Evolutionary conservation across 495 filamentous ascomycete species (phyloP).

Genomic region (Podospora anserina): DNA sequence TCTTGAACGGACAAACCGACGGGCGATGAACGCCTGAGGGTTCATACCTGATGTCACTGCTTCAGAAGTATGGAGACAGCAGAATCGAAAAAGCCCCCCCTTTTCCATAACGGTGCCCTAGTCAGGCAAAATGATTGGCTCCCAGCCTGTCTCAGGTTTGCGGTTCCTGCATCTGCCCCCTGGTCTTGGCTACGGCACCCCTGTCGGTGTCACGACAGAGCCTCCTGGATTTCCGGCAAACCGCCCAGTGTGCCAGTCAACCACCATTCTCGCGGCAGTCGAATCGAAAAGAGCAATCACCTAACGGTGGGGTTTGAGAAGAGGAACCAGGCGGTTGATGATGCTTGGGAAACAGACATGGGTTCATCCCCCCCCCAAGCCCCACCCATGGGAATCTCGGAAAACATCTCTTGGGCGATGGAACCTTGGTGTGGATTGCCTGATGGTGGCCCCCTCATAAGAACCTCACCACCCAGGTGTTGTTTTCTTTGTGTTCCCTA

Average conservation of each 20-base stretch:
- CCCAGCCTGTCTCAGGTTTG: conserved; percentile 28
- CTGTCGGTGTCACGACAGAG: conserved; percentile 17
- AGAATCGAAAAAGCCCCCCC: background rate
- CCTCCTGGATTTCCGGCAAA: conserved; percentile 25
- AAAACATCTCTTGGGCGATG: conserved; percentile 6
- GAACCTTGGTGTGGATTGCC: conserved; percentile 1
- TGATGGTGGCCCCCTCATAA: conserved; percentile 5
- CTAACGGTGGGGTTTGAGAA: conserved; percentile 5
- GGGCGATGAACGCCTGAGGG: background rate
- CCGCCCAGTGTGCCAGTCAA: background rate
- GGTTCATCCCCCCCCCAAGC: background rate
- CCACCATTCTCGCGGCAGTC: conserved; percentile 1
- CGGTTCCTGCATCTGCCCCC: conserved; percentile 35
- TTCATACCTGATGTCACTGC: conserved; percentile 1
- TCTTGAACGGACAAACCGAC: background rate
- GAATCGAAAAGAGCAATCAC: conserved; percentile 6
- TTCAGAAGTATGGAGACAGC: background rate
- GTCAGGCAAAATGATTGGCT: background rate
- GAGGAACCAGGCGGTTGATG: background rate
- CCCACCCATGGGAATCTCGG: background rate
- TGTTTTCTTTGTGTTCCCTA: conserved; percentile 16
- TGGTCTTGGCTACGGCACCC: conserved; percentile 15
- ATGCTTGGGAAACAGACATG: background rate
- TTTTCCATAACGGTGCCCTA: background rate
- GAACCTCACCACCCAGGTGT: conserved; percentile 10